Evolutionary conservation across 345 rosid genomes (phyloP).

Genomic region (Eucalyptus lansdowneana): DNA sequence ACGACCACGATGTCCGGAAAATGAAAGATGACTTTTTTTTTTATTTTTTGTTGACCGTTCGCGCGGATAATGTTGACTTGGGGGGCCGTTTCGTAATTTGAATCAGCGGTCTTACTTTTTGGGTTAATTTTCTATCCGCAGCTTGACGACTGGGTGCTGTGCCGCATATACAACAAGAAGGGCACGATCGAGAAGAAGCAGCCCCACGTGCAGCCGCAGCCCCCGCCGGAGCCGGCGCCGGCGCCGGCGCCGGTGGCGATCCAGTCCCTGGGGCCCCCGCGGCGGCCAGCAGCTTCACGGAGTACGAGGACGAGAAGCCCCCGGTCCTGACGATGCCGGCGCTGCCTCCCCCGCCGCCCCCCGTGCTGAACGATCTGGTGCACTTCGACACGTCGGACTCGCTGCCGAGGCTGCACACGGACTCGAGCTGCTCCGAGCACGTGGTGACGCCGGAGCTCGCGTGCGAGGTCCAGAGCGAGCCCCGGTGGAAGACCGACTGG

Average conservation of each 20-base stretch:
- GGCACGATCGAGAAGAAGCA: conserved; percentile 52
- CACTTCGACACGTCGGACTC: conserved; percentile 74
- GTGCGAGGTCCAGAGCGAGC: conserved; percentile 94
- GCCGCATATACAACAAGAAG: conserved; percentile 94
- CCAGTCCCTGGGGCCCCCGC: background rate
- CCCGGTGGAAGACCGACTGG: conserved; percentile 36
- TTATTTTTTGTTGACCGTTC: background rate
- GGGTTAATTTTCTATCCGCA: conserved; percentile 4
- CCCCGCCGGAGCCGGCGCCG: background rate
- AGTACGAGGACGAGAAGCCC: conserved; percentile 32
- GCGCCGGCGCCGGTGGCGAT: background rate
- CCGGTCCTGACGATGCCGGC: conserved; percentile 1
- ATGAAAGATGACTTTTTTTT: background rate
- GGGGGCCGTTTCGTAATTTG: background rate
- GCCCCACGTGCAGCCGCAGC: background rate
- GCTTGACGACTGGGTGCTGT: conserved; percentile 97
- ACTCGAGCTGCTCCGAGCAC: conserved; percentile 79
- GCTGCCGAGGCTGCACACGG: conserved; percentile 62
- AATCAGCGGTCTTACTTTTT: background rate
- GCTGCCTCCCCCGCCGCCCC: background rate
- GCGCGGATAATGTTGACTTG: background rate
- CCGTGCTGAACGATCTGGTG: conserved; percentile 10
- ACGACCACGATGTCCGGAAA: background rate
- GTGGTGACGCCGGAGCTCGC: conserved; percentile 76
- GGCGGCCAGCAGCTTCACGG: background rate